Base-by-base conservation (phyloP, 2,329 filamentous ascomycete genomes). In the Fusarium mangiferae region DNA sequence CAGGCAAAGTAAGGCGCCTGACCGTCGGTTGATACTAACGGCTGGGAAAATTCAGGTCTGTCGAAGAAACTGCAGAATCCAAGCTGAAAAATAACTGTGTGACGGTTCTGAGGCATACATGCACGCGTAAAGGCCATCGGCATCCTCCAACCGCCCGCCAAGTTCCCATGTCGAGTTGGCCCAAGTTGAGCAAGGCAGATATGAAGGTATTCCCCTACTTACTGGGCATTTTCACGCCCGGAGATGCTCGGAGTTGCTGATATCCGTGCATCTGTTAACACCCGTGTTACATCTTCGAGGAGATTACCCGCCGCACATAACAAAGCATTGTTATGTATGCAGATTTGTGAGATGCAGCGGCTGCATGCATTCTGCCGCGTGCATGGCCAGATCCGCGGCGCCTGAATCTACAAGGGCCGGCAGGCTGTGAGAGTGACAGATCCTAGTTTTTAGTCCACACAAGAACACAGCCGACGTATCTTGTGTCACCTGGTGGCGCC, bases 311-410 rank as follows among this genome's bases (percentile, higher is more conserved):
- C 3, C 38, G n/a, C 28, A 38, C 46, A 5, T 35, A 28, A 36
- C n/a, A 61, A 36, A 48, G 42, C 22, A n/a, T 56, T 49, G 20
- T 46, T 42, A 48, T 28, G 36, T 26, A 35, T 9, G 39, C 51
- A 44, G 20, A 20, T 5, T 36, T 36, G 52, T n/a, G 41, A 38
- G 48, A 61, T 59, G 38, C 45, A 41, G 35, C 49, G 72, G 74
- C 46, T 64, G 36, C 62, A 39, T 73, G 62, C 72, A 76, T 48
- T 24, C 38, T 54, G 35, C 62, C 72, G 62, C 66, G 62, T 75
- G 68, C 46, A 48, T 76, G 54, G 56, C 62, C 62, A 75, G 72
- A 76, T 68, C 68, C 64, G 46, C 57, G 30, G 58, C 41, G 65
- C 57, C 49, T 68, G 42, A 54, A 66, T 51, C 52, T 44, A 24